A percentile compares a stretch with the other conserved stretches of the same genome.
These are phyloP conservation scores for Arthrobotrys sinensis DNA, from an alignment of 2,329 filamentous ascomycete genomes.

Conservation along the genomic window DNA sequence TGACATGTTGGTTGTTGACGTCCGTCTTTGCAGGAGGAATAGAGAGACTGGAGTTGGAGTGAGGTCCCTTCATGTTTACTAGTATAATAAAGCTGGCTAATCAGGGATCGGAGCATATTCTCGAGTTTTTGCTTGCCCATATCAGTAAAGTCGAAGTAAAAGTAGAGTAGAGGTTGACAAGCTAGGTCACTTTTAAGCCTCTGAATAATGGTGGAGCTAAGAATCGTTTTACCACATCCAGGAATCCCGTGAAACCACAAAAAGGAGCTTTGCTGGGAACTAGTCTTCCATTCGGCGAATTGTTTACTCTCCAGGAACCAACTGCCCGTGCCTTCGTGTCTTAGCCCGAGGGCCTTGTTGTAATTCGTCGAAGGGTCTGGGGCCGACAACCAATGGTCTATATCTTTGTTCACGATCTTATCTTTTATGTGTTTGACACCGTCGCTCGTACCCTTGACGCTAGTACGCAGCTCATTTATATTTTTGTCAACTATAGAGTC, in stretches of 20 bases:
- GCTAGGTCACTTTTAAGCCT: too few species aligned
- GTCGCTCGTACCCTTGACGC: too few species aligned
- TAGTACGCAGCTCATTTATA: neutral
- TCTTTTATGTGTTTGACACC: neutral
- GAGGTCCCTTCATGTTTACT: neutral
- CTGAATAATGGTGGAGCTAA: too few species aligned
- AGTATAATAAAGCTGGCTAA: neutral
- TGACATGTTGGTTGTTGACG: conserved; percentile 64
- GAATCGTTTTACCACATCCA: too few species aligned
- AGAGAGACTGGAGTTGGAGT: neutral
- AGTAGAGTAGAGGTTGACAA: too few species aligned
- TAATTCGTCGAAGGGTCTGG: conserved; percentile 12
- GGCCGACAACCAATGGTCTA: neutral
- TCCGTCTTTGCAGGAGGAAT: conserved; percentile 3
- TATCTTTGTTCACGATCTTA: neutral
- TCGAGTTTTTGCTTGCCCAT: too few species aligned
- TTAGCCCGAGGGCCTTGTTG: neutral
- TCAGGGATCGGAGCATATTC: too few species aligned
- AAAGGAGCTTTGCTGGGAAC: neutral
- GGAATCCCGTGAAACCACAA: too few species aligned
- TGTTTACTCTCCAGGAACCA: neutral
- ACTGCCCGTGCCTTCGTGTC: neutral
- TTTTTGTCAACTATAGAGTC: neutral
- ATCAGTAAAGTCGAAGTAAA: too few species aligned
- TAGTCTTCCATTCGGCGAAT: neutral